A percentile compares a stretch with the other conserved stretches of the same genome.
Evolutionary conservation across 2,329 filamentous ascomycete species (phyloP).

Genomic region (Dactylonectria estremocensis): DNA sequence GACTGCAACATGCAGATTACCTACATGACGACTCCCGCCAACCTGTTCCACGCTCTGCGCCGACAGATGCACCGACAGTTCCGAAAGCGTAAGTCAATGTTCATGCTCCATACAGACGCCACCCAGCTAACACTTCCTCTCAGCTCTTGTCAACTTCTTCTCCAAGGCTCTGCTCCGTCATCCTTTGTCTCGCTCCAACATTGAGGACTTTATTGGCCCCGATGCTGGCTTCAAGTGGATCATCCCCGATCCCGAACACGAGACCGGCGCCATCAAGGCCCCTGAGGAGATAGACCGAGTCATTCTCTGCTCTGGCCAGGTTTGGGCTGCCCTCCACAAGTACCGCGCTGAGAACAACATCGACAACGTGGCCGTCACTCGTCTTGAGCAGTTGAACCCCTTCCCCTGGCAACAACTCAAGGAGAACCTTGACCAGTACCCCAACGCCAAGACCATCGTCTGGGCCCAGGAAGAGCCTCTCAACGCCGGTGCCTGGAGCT

Average conservation of each 20-base stretch:
- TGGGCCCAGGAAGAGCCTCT: conserved; percentile 98
- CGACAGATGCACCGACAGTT: conserved; percentile 99
- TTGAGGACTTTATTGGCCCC: conserved; percentile 92
- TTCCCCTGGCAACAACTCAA: conserved; percentile 98
- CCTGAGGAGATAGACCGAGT: conserved; percentile 94
- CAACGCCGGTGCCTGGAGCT: conserved; percentile 97
- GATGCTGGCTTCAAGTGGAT: conserved; percentile 95
- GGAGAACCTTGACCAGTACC: conserved; percentile 97
- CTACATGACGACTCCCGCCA: conserved; percentile 96
- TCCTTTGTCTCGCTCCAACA: conserved; percentile 88
- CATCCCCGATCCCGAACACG: conserved; percentile 90
- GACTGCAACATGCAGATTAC: conserved; percentile 99
- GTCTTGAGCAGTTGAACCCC: conserved; percentile 97
- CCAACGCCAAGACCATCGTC: conserved; percentile 97
- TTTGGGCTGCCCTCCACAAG: conserved; percentile 91
- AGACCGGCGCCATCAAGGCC: conserved; percentile 79
- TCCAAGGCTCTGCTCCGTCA: conserved; percentile 97
- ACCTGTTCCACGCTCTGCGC: conserved; percentile 96
- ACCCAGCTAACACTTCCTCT: conserved; percentile 38
- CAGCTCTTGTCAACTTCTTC: conserved; percentile 97
- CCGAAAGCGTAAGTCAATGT: conserved; percentile 86
- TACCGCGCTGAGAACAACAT: conserved; percentile 89
- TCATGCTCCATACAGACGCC: conserved; percentile 3
- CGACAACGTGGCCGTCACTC: conserved; percentile 93
- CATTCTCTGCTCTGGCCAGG: conserved; percentile 94